Conservation (phyloP, 176 grass and related monocot species). For the Carex pumila region DNA sequence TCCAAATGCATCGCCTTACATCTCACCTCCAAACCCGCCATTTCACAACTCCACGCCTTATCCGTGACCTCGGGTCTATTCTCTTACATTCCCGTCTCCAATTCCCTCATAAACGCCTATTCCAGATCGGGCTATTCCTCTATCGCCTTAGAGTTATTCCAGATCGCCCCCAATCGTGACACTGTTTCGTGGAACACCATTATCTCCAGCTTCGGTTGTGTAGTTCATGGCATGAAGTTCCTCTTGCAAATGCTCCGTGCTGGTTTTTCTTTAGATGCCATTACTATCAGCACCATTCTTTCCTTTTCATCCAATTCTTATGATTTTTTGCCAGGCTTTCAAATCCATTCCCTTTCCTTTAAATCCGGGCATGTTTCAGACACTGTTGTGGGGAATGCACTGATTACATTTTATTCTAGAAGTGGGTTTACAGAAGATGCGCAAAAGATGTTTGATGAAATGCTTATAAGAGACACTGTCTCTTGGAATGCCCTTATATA, state of each 20-base stretch:
- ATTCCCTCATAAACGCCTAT: slow-evolving; percentile 68
- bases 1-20: slow-evolving; percentile 26
- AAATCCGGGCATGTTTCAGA: slow-evolving; percentile 43
- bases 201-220: slow-evolving; percentile 44
- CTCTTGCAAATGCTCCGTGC: slow-evolving; percentile 40
- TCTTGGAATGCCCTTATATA: slow-evolving; percentile 80
- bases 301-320: slow-evolving; percentile 32
- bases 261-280: slow-evolving; percentile 42
- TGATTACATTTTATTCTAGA: slow-evolving; percentile 57
- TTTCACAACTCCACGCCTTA: slow-evolving; percentile 52
- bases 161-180: slow-evolving; percentile 26
- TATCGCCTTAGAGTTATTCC: slow-evolving; percentile 36
- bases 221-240: slow-evolving; percentile 38
- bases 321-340: slow-evolving; percentile 23
- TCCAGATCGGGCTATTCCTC: slow-evolving; percentile 36
- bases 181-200: slow-evolving; percentile 75
- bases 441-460: slow-evolving; percentile 54
- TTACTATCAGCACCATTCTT: slow-evolving; percentile 56
- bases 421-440: slow-evolving; percentile 30
- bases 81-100: slow-evolving; percentile 40
- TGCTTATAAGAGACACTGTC: slow-evolving; percentile 40
- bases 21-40: background rate
- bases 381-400: slow-evolving; percentile 54
- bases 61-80: slow-evolving; percentile 42
- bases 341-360: slow-evolving; percentile 53